Percentiles rank a stretch among this genome's conserved stretches.
These are phyloP conservation scores for Thelonectria blattea DNA, from an alignment of 2,329 filamentous ascomycete genomes.

Conservation along the genomic window DNA sequence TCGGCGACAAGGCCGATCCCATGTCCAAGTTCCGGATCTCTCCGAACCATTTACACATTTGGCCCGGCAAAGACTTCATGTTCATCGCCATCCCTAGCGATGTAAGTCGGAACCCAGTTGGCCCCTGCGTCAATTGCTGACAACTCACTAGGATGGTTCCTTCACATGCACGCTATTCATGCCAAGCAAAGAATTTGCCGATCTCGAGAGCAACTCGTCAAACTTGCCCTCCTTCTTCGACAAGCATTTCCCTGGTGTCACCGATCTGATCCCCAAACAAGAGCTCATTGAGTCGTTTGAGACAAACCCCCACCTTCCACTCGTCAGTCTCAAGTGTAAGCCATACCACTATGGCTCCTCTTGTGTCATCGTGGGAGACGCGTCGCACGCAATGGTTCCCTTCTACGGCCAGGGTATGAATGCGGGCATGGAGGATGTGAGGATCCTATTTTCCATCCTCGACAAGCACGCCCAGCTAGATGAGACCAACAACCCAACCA, in stretches of 20 bases:
- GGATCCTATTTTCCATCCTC: constrained; percentile 81
- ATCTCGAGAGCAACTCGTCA: constrained; percentile 68
- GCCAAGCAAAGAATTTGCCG: constrained; percentile 70
- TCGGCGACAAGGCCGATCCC: constrained; percentile 38
- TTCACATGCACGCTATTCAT: constrained; percentile 97
- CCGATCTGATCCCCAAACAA: constrained; percentile 68
- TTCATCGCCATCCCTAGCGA: constrained; percentile 92
- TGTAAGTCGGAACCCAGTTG: constrained; percentile 45
- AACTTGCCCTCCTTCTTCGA: constrained; percentile 77
- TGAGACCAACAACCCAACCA: constrained; percentile 51
- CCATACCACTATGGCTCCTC: constrained; percentile 83
- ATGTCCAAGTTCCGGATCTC: constrained; percentile 74
- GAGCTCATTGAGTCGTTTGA: constrained; percentile 78
- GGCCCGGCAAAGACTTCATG: constrained; percentile 94
- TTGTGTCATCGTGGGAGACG: constrained; percentile 88
- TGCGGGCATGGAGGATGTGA: constrained; percentile 91
- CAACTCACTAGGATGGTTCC: constrained; percentile 70
- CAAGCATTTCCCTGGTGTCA: constrained; percentile 84
- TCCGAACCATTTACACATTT: constrained; percentile 94
- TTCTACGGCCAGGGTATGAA: constrained; percentile 99
- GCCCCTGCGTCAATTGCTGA: constrained; percentile 24
- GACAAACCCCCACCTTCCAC: constrained; percentile 84
- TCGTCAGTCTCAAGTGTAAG: constrained; percentile 91
- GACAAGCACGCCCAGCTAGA: constrained; percentile 66
- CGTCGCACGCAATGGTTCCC: constrained; percentile 96